Evolutionary conservation across 352 stramenopile genomes (phyloP).

Genomic region (Blastocystis sp.): DNA sequence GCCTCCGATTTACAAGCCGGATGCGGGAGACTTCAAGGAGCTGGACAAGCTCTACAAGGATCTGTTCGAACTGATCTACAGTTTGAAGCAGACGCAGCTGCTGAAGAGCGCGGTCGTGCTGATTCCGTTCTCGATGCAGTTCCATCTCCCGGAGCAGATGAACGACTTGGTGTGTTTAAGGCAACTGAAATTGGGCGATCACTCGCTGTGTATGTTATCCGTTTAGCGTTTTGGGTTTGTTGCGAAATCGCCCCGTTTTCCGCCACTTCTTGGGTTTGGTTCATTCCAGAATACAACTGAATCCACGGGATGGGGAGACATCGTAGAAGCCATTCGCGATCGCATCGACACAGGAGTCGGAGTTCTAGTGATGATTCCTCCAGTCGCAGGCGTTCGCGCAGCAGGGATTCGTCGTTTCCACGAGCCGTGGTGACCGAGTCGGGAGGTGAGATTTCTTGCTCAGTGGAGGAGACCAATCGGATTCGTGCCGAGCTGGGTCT

Average conservation of each 20-base stretch:
- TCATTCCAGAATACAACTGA: no score
- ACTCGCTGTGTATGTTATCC: conserved; percentile 58
- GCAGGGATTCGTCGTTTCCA: conserved; percentile 1
- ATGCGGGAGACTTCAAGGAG: conserved; percentile 21
- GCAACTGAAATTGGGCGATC: conserved; percentile 58
- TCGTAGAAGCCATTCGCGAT: conserved; percentile 12
- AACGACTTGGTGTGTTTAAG: conserved; percentile 18
- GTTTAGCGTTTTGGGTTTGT: conserved; percentile 59
- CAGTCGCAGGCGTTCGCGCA: not conserved
- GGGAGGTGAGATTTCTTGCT: conserved; percentile 75
- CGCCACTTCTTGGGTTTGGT: not conserved
- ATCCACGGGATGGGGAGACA: not conserved
- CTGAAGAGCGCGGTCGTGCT: conserved; percentile 52
- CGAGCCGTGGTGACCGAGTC: conserved; percentile 24
- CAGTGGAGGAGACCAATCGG: conserved; percentile 76
- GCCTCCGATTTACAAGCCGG: conserved; percentile 63
- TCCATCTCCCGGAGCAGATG: conserved; percentile 49
- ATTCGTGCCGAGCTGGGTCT: conserved; percentile 74
- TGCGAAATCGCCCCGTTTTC: not conserved
- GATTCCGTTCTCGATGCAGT: conserved; percentile 61
- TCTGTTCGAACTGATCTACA: conserved; percentile 62
- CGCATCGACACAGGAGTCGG: conserved; percentile 26
- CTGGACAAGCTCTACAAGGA: conserved; percentile 52
- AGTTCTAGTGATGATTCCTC: not conserved
- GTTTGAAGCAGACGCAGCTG: conserved; percentile 57